Evolutionary conservation across 306 rosid species (phyloP), one percentile per base, ranked within the genome.

Genomic region (Cyamopsis tetragonoloba): DNA sequence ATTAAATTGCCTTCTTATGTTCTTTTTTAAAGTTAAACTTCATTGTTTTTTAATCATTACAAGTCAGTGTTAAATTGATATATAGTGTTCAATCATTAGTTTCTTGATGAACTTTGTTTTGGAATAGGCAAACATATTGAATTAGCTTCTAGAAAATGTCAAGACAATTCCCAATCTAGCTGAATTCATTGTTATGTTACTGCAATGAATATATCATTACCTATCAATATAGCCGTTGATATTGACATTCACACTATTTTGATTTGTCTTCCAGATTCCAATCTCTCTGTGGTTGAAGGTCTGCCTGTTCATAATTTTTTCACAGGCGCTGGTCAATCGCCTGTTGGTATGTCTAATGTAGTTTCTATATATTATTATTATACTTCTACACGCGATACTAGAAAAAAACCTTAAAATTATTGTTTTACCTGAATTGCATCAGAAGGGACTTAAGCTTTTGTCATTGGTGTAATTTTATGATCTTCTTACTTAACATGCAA

Each of bases 331-430:
- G 3, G 10, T 27, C 71, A 41, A 39, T 48, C 65, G 5, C 22
- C 47, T 68, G 13, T 14, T 27, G 70, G 70, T 75, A 68, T 28
- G 50, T 49, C 24, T 47, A 7, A 14, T 35, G 20, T 70, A 35
- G 4, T 24, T 71, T 51, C 11, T 23, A 43, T 27, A 12, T 39
- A 19, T 38, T 27, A 3, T n/a, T n/a, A n/a, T n/a, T n/a, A n/a
- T n/a, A n/a, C n/a, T n/a, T n/a, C n/a, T 50, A 48, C 63, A 37
- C 2, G 3, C 2, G 14, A 60, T 71, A 13, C 17, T 55, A 28
- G n/a, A n/a, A 56, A 31, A 17, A 41, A 20, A 20, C 1, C 32
- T 19, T 44, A 13, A n/a, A 13, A 42, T 4, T 56, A 3, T 38
- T 17, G 14, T 26, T 50, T 51, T 15, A 14, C 32, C 56, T 63